Conservation (phyloP, 176 grass and related monocot genomes). For the Triticum urartu region DNA sequence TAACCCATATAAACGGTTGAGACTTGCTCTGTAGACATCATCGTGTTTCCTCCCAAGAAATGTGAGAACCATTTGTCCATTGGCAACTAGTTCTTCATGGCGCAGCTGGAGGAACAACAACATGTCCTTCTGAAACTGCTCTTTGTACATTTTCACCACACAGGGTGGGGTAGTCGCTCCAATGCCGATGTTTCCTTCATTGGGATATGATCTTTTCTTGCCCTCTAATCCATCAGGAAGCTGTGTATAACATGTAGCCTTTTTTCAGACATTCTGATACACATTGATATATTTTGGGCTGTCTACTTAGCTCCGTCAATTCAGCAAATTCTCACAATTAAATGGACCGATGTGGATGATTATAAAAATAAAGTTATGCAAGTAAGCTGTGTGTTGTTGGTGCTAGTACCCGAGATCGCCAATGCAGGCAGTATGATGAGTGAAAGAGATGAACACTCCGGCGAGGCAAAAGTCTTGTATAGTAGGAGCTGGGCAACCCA, state of each 20-base stretch:
- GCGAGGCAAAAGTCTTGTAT: constrained; percentile 39
- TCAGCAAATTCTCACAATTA: no score
- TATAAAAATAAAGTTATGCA: neutral
- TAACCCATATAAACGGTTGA: neutral
- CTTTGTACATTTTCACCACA: constrained; percentile 26
- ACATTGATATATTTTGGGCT: no score
- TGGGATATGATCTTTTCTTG: neutral
- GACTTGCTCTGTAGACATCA: neutral
- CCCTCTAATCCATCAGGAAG: constrained; percentile 1
- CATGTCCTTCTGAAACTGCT: constrained; percentile 33
- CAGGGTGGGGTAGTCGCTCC: neutral
- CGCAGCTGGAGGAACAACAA: constrained; percentile 27
- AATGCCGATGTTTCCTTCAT: constrained; percentile 36
- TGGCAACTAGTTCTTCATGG: constrained; percentile 4
- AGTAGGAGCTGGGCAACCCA: constrained; percentile 36
- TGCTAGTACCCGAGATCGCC: constrained; percentile 30
- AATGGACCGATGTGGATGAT: no score
- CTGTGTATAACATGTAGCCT: neutral
- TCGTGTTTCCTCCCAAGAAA: constrained; percentile 26
- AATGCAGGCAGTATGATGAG: constrained; percentile 19
- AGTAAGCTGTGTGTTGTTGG: neutral
- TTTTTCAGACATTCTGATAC: neutral
- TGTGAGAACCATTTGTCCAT: constrained; percentile 35
- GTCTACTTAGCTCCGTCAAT: no score
- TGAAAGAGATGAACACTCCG: constrained; percentile 50